Conservation (phyloP, 208 protist species). For the Acanthamoeba lenticulata region DNA sequence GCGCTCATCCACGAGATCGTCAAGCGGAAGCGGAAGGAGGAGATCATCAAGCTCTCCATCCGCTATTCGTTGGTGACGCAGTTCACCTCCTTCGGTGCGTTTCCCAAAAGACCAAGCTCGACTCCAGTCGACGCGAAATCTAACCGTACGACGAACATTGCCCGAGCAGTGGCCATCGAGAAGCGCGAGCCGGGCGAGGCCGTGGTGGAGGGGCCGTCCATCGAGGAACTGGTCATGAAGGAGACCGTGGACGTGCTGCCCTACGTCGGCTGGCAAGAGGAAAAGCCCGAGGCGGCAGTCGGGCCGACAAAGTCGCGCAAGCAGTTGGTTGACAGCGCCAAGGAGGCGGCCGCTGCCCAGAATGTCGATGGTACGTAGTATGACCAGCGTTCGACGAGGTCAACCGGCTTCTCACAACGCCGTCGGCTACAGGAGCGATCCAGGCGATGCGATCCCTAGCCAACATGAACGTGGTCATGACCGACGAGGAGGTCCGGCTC, state of each 20-base stretch:
- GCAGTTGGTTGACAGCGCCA: not conserved
- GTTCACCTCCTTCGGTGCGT: conserved; percentile 77
- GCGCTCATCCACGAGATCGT: conserved; percentile 60
- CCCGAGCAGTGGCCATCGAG: not conserved
- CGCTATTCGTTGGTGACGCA: conserved; percentile 74
- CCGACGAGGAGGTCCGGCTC: not conserved
- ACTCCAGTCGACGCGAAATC: not conserved
- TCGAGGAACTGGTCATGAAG: conserved; percentile 21
- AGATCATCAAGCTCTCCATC: conserved; percentile 73
- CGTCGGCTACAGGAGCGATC: not conserved
- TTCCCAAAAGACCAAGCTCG: too few relatives aligned
- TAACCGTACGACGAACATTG: not conserved
- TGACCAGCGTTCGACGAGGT: too few relatives aligned
- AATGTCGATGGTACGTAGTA: not conserved
- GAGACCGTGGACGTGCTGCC: conserved; percentile 14
- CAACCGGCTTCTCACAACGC: too few relatives aligned
- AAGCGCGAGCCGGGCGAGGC: conserved; percentile 6
- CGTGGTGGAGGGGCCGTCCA: not conserved
- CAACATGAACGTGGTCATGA: not conserved
- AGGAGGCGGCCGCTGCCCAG: not conserved
- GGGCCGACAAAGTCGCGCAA: not conserved
- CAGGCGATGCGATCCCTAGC: not conserved
- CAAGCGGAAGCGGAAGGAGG: conserved; percentile 65
- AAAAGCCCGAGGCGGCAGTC: not conserved
- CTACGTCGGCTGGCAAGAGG: conserved; percentile 51